Percentiles rank a stretch among this genome's conserved stretches.
These are phyloP conservation scores for Phytophthora ohioensis DNA, from an alignment of 352 stramenopile genomes.

Conservation along the genomic window DNA sequence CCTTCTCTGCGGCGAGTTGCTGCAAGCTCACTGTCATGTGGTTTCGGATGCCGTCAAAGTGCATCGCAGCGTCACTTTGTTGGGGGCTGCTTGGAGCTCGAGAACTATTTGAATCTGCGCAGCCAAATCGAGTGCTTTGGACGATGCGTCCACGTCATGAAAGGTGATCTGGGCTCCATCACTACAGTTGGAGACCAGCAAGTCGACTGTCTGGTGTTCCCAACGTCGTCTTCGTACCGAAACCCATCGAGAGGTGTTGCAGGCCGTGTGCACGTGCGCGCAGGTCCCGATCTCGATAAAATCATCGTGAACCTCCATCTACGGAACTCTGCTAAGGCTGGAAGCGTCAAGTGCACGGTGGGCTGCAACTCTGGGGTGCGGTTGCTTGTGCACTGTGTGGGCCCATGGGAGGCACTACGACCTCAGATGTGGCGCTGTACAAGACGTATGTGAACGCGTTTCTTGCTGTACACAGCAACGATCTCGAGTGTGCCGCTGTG, in stretches of 20 bases:
- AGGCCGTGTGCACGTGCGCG: slow-evolving; percentile 56
- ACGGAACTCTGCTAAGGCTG: not conserved
- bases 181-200: slow-evolving; percentile 24
- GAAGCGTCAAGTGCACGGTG: slow-evolving; percentile 49
- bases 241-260: slow-evolving; percentile 60
- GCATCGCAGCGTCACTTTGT: slow-evolving; percentile 21
- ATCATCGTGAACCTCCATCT: slow-evolving; percentile 22
- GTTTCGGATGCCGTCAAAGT: slow-evolving; percentile 7
- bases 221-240: slow-evolving; percentile 48
- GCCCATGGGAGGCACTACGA: slow-evolving; percentile 2
- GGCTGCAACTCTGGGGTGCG: slow-evolving; percentile 52
- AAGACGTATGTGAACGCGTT: slow-evolving; percentile 64
- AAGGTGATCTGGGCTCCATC: slow-evolving; percentile 58
- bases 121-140: slow-evolving; percentile 52
- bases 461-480: slow-evolving; percentile 31
- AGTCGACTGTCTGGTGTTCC: slow-evolving; percentile 75
- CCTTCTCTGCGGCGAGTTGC: slow-evolving; percentile 29
- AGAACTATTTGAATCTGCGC: slow-evolving; percentile 54
- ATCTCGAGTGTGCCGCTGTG: slow-evolving; percentile 55
- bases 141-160: slow-evolving; percentile 42
- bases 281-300: slow-evolving; percentile 38
- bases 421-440: slow-evolving; percentile 47
- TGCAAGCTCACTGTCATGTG: slow-evolving; percentile 30
- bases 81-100: slow-evolving; percentile 34
- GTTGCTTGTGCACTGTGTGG: slow-evolving; percentile 71